Evolutionary conservation across 805 yeast genomes (phyloP).

Genomic region (Candida patagonica): DNA sequence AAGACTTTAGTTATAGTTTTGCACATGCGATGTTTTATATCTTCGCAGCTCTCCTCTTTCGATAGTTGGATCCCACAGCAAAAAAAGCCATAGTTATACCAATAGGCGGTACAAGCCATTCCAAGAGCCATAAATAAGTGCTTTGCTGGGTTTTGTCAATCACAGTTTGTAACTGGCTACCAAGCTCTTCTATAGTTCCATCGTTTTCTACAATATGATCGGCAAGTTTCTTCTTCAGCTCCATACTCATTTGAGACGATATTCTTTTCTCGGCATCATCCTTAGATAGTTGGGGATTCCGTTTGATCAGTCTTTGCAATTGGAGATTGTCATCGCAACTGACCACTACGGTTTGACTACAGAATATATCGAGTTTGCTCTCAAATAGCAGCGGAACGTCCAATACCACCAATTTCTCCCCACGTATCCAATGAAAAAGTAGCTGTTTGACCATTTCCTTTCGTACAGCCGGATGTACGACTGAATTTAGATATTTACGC

Average conservation of each 20-base stretch:
- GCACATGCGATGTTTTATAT: too few species aligned
- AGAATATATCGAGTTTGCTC: conserved; percentile 55
- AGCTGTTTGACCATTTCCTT: conserved; percentile 53
- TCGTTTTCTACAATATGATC: conserved; percentile 65
- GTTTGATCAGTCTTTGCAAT: conserved; percentile 45
- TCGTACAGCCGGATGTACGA: conserved; percentile 84
- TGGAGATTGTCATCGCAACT: conserved; percentile 52
- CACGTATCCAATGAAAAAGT: conserved; percentile 45
- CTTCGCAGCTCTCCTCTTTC: neutral
- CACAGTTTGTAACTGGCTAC: conserved; percentile 34
- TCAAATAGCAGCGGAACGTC: conserved; percentile 92
- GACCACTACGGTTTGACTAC: conserved; percentile 66
- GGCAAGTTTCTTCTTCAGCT: conserved; percentile 46
- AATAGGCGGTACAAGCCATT: conserved; percentile 28
- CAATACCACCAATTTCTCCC: conserved; percentile 54
- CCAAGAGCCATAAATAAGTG: conserved; percentile 18
- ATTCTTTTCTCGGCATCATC: conserved; percentile 70
- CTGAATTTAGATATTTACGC: conserved; percentile 51
- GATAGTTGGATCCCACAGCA: neutral
- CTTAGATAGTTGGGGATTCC: conserved; percentile 58
- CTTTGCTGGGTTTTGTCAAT: conserved; percentile 34
- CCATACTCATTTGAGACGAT: conserved; percentile 62
- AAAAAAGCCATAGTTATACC: conserved; percentile 21
- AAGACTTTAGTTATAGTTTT: too few species aligned
- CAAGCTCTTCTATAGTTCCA: conserved; percentile 35